These are phyloP conservation scores for Candida verbasci DNA, from an alignment of 805 yeast species.

Conservation along the genomic window DNA sequence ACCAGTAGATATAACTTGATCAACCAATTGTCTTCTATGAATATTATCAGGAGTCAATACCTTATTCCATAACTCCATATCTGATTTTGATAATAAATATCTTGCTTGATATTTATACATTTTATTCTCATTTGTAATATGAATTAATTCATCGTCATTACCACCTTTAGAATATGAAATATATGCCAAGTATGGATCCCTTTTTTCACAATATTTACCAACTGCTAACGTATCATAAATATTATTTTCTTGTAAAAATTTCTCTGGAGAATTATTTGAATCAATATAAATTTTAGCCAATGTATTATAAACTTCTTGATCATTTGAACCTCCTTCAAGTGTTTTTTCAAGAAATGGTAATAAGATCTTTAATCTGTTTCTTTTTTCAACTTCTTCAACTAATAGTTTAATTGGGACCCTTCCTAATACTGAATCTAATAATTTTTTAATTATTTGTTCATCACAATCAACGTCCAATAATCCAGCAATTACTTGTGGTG, in stretches of 20 bases:
- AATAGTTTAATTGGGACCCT: constrained; percentile 89
- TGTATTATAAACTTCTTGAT: constrained; percentile 89
- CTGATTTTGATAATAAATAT: constrained; percentile 86
- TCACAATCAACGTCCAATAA: constrained; percentile 96
- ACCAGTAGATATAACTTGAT: constrained; percentile 93
- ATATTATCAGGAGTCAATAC: constrained; percentile 73
- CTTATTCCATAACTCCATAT: constrained; percentile 71
- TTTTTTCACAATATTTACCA: constrained; percentile 97
- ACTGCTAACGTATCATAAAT: constrained; percentile 90
- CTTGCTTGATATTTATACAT: constrained; percentile 99
- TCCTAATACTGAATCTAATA: constrained; percentile 82
- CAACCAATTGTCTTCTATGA: constrained; percentile 88
- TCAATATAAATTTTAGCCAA: constrained; percentile 97
- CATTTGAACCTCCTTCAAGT: constrained; percentile 77
- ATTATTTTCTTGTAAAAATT: constrained; percentile 87
- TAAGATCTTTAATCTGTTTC: constrained; percentile 87
- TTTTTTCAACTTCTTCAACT: constrained; percentile 92
- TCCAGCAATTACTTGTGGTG: constrained; percentile 96
- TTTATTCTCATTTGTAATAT: constrained; percentile 92
- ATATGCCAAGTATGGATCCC: constrained; percentile 97
- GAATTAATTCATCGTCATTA: constrained; percentile 83
- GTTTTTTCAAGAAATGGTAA: constrained; percentile 92
- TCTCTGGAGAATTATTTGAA: constrained; percentile 95
- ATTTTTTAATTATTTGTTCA: constrained; percentile 74
- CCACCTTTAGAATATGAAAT: constrained; percentile 95